These are phyloP conservation scores for Hyphodiscus sp. DNA, from an alignment of 2,329 filamentous ascomycete genomes.

Conservation along the genomic window DNA sequence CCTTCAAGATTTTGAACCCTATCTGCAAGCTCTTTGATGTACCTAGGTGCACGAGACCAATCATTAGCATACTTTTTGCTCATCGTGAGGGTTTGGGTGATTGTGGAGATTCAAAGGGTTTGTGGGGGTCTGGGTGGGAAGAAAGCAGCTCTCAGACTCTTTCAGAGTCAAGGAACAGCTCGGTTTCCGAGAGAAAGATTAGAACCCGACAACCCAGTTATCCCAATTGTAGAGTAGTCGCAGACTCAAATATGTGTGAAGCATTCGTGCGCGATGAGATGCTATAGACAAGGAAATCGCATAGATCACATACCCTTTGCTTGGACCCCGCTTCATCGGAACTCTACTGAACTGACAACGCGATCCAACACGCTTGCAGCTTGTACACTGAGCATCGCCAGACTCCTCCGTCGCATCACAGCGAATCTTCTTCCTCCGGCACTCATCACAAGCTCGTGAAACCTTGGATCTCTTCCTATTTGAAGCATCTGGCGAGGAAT, in stretches of 20 bases:
- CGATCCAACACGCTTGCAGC: slow-evolving; percentile 71
- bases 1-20: slow-evolving; percentile 77
- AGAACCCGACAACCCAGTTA: no score
- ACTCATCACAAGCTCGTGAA: slow-evolving; percentile 83
- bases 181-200: no score
- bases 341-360: slow-evolving; percentile 79
- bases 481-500: slow-evolving; percentile 38
- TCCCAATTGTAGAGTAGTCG: no score
- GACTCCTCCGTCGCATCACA: slow-evolving; percentile 76
- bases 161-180: no score
- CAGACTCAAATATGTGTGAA: no score
- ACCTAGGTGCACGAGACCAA: slow-evolving; percentile 41
- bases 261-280: no score
- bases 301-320: slow-evolving; percentile 61
- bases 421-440: slow-evolving; percentile 81
- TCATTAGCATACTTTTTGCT: background rate
- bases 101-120: background rate
- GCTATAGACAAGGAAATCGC: background rate
- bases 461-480: slow-evolving; percentile 76
- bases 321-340: slow-evolving; percentile 81
- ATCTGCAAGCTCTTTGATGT: slow-evolving; percentile 88
- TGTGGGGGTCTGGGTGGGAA: background rate
- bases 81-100: background rate
- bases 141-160: background rate
- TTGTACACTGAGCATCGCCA: slow-evolving; percentile 69